Conservation (phyloP, 1,284 basidiomycete species). For the Puccinia polysora region DNA sequence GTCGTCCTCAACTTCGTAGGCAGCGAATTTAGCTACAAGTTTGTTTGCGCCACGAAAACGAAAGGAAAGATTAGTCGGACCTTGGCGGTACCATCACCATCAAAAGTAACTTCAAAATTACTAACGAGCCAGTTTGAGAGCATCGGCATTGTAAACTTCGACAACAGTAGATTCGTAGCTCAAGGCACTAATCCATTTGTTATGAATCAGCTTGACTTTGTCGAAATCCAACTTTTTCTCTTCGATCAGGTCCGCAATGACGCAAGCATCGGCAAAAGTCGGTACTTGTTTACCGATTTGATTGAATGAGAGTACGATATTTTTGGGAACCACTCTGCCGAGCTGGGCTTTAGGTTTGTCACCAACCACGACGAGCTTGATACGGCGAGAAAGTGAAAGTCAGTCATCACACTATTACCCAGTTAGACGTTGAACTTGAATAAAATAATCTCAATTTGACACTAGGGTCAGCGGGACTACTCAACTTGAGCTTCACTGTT, state of each 20-base stretch:
- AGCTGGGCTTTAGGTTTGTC: conserved; percentile 98
- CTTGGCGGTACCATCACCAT: background rate
- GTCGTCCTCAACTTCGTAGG: conserved; percentile 86
- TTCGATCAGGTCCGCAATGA: conserved; percentile 87
- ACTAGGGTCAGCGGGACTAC: too few species aligned
- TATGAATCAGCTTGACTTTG: conserved; percentile 56
- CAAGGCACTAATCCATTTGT: conserved; percentile 21
- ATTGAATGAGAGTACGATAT: conserved; percentile 85
- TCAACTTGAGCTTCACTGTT: conserved; percentile 37
- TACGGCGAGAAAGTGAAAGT: background rate
- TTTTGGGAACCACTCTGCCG: conserved; percentile 62
- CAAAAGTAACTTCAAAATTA: background rate
- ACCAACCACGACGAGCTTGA: conserved; percentile 63
- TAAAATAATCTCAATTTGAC: too few species aligned
- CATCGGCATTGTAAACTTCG: conserved; percentile 63
- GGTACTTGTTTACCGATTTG: conserved; percentile 96
- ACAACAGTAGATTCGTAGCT: conserved; percentile 49
- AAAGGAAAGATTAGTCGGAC: background rate
- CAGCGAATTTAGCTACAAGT: conserved; percentile 49
- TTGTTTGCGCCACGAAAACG: background rate
- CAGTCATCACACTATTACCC: too few species aligned
- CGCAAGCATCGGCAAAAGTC: conserved; percentile 90
- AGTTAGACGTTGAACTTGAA: too few species aligned
- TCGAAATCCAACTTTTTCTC: conserved; percentile 83
- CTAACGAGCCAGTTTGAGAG: conserved; percentile 62